These are phyloP conservation scores for Coemansia sp. DNA, from an alignment of 192 early-diverging fungal species.

Conservation along the genomic window DNA sequence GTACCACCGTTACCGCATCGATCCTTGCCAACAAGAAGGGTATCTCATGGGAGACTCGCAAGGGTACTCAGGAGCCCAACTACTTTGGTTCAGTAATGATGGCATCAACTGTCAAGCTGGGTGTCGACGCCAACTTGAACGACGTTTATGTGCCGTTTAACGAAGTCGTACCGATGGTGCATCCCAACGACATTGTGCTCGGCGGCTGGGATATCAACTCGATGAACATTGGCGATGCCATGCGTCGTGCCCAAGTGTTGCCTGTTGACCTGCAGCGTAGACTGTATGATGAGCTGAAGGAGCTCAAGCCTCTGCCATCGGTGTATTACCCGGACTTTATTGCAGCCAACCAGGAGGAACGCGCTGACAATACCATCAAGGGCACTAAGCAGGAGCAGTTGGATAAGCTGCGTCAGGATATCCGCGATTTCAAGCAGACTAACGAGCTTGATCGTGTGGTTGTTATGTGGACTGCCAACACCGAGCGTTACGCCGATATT, in stretches of 20 bases:
- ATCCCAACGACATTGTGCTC: constrained; percentile 95
- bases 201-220: constrained; percentile 98
- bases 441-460: constrained; percentile 91
- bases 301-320: constrained; percentile 86
- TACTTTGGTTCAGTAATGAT: constrained; percentile 97
- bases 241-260: constrained; percentile 94
- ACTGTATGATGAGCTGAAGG: constrained; percentile 75
- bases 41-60: constrained; percentile 90
- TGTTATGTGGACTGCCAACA: constrained; percentile 99
- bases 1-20: constrained; percentile 94
- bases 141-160: constrained; percentile 94
- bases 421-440: constrained; percentile 89
- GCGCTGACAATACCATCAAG: constrained; percentile 92
- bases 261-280: constrained; percentile 96
- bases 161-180: constrained; percentile 92
- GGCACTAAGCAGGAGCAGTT: constrained; percentile 87
- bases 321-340: constrained; percentile 99
- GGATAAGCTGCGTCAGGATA: constrained; percentile 91
- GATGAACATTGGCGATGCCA: constrained; percentile 83
- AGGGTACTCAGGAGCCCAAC: constrained; percentile 88
- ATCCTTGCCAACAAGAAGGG: constrained; percentile 91
- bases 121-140: constrained; percentile 75
- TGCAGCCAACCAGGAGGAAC: constrained; percentile 96
- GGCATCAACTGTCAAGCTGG: constrained; percentile 94
- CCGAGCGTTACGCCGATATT: constrained; percentile 80